phyloP scores from a whole-genome alignment of 148 eudicot species.

The Dysphania ambrosioides region DNA sequence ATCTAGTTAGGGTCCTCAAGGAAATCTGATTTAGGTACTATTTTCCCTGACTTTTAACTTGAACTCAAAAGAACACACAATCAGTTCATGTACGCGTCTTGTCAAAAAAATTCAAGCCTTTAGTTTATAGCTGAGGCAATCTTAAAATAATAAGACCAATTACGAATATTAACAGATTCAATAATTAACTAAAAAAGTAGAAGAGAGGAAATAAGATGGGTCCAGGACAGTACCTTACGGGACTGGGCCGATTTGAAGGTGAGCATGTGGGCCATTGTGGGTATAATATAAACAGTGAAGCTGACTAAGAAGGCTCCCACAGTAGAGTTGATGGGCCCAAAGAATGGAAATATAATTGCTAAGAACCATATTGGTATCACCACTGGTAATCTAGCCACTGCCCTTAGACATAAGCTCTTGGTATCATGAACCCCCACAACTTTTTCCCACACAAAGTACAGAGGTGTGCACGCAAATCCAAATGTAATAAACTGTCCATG shows the following conservation, averaged over 20 bases:
- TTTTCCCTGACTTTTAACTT: constrained; percentile 19
- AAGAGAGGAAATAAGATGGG: constrained; percentile 3
- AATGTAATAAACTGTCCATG: constrained; percentile 66
- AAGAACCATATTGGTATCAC: constrained; percentile 75
- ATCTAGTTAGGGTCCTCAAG: constrained; percentile 26
- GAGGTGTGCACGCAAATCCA: constrained; percentile 65
- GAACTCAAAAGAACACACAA: constrained; percentile 3
- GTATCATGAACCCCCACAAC: constrained; percentile 66
- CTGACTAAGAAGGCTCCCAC: constrained; percentile 74
- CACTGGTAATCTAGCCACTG: constrained; percentile 58
- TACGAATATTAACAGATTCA: background rate
- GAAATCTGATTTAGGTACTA: constrained; percentile 29
- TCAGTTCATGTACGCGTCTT: constrained; percentile 3
- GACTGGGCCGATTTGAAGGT: constrained; percentile 56
- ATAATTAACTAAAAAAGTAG: background rate
- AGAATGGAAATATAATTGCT: constrained; percentile 72
- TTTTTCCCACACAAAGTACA: constrained; percentile 81
- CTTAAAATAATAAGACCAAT: constrained; percentile 7
- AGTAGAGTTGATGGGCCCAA: constrained; percentile 76
- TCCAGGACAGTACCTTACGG: constrained; percentile 43
- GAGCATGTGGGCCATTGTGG: constrained; percentile 64
- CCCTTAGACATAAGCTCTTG: constrained; percentile 61
- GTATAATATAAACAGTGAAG: constrained; percentile 71
- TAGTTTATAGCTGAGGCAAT: background rate
- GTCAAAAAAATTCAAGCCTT: background rate